Evolutionary conservation across 202 grass and related monocot genomes (phyloP).

Genomic region (Eragrostis tef): DNA sequence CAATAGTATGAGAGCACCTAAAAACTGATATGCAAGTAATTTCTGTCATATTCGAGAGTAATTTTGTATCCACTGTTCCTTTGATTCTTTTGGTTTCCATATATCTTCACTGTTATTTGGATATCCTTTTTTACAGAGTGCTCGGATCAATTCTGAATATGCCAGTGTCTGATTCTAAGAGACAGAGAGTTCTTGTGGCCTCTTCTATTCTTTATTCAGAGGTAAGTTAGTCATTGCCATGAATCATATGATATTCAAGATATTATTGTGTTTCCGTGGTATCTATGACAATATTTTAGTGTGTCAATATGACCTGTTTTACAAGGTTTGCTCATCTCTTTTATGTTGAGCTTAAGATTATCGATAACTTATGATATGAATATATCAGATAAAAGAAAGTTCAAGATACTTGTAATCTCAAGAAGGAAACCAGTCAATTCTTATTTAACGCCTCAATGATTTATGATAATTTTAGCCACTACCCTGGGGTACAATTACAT

Average conservation of each 20-base stretch:
- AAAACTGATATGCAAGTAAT: background rate
- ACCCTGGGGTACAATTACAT: constrained; percentile 20
- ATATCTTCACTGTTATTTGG: constrained; percentile 34
- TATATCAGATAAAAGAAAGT: no score
- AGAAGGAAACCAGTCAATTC: background rate
- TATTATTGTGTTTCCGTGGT: no score
- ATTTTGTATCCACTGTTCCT: constrained; percentile 28
- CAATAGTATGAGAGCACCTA: no score
- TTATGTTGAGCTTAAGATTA: no score
- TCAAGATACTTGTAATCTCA: constrained; percentile 1
- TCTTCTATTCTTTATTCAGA: constrained; percentile 95
- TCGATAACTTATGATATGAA: background rate
- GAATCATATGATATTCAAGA: no score
- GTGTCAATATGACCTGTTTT: no score
- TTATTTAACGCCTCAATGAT: constrained; percentile 25
- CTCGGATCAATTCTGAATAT: constrained; percentile 91
- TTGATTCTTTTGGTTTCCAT: constrained; percentile 30
- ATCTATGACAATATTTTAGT: no score
- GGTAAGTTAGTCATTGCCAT: constrained; percentile 55
- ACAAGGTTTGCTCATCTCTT: no score
- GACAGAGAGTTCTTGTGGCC: constrained; percentile 94
- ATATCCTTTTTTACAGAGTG: constrained; percentile 60
- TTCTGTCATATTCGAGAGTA: constrained; percentile 21
- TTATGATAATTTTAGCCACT: constrained; percentile 7
- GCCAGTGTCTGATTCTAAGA: constrained; percentile 91